Evolutionary conservation across 106 monocot genomes (phyloP).

Genomic region (Cymbidium sinense): DNA sequence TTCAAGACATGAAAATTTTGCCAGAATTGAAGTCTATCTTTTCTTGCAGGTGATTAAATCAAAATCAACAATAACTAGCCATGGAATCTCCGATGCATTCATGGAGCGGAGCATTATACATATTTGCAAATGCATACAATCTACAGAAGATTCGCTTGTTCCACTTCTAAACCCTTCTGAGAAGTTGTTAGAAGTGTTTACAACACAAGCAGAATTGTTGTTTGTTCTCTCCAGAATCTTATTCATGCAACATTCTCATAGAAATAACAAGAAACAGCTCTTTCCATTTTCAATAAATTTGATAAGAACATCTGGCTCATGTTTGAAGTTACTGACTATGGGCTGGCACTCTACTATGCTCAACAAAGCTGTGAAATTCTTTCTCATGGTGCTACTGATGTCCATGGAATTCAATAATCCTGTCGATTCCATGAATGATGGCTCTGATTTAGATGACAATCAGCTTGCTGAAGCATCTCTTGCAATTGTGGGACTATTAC

Average conservation of each 20-base stretch:
- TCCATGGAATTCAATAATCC: conserved; percentile 35
- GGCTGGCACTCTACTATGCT: conserved; percentile 20
- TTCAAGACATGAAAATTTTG: conserved; percentile 1
- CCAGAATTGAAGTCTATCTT: conserved; percentile 2
- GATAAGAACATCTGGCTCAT: conserved; percentile 37
- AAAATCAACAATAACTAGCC: conserved; percentile 9
- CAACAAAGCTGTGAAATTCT: conserved; percentile 30
- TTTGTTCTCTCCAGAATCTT: conserved; percentile 40
- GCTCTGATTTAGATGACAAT: conserved; percentile 26
- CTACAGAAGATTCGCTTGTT: conserved; percentile 24
- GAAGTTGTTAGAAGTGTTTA: conserved; percentile 25
- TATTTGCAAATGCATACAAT: conserved; percentile 41
- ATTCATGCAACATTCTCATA: conserved; percentile 10
- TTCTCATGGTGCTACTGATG: conserved; percentile 48
- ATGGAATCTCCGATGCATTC: conserved; percentile 23
- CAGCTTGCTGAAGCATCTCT: conserved; percentile 42
- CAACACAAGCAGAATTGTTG: conserved; percentile 57
- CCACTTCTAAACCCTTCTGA: conserved; percentile 13
- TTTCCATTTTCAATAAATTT: conserved; percentile 35
- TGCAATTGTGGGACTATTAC: conserved; percentile 42
- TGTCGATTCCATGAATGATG: conserved; percentile 13
- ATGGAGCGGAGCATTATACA: conserved; percentile 32
- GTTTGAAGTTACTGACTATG: conserved; percentile 38
- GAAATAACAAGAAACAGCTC: conserved; percentile 9
- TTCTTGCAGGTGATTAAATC: conserved; percentile 19